phyloP scores from a whole-genome alignment of 2,329 filamentous ascomycete genomes.

The Pestalotiopsis sp. region DNA sequence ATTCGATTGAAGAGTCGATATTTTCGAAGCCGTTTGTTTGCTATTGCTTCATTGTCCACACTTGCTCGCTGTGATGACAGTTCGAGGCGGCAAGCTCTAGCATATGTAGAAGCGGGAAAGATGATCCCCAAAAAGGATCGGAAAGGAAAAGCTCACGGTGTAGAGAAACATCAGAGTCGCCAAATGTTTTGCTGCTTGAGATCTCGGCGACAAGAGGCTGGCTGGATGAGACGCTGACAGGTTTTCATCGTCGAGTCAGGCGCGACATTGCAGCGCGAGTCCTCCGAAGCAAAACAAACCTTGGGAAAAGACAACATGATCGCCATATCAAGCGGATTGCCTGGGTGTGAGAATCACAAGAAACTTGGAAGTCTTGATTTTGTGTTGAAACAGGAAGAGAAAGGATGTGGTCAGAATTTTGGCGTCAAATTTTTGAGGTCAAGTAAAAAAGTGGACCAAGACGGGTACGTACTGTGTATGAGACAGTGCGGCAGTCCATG shows the following conservation, averaged over 20 bases:
- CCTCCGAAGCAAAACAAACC: not conserved
- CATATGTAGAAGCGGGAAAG: constrained; percentile 57
- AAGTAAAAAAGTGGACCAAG: not conserved
- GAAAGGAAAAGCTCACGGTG: not conserved
- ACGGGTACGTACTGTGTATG: not conserved
- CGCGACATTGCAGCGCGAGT: not conserved
- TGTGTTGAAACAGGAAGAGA: not conserved
- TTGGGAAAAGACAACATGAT: not conserved
- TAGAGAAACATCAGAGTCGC: not conserved
- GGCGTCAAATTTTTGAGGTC: not conserved
- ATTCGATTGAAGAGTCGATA: constrained; percentile 7
- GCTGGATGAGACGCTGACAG: not conserved
- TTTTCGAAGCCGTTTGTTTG: constrained; percentile 32
- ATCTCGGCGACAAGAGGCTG: not conserved
- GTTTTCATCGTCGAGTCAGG: not conserved
- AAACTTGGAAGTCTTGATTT: not conserved
- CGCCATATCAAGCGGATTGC: not conserved
- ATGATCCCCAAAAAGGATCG: not conserved
- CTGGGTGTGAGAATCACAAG: not conserved
- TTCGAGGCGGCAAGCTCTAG: constrained; percentile 66
- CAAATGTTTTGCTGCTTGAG: not conserved
- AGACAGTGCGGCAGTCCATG: not conserved
- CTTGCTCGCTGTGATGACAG: constrained; percentile 58
- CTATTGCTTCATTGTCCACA: constrained; percentile 73
- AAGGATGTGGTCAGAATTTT: not conserved